Evolutionary conservation across 495 filamentous ascomycete species (phyloP).

Genomic region (Staphylotrichum tortipilum): DNA sequence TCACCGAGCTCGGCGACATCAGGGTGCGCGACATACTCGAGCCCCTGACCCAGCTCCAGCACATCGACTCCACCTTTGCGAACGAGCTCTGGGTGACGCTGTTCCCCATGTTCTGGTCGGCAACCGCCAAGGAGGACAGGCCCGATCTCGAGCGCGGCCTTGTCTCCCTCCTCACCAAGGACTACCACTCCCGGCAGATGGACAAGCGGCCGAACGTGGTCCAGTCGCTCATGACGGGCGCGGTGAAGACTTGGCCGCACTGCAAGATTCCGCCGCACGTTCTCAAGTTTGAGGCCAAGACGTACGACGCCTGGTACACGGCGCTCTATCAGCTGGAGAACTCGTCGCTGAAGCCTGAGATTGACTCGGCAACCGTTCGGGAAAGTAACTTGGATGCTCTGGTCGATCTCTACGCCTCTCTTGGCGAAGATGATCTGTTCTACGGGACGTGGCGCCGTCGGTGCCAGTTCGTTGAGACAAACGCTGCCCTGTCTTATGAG

Average conservation of each 20-base stretch:
- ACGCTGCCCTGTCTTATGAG: conserved; percentile 92
- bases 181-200: conserved; percentile 87
- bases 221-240: conserved; percentile 78
- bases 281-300: conserved; percentile 83
- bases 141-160: conserved; percentile 85
- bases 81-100: conserved; percentile 83
- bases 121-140: conserved; percentile 75
- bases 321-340: conserved; percentile 78
- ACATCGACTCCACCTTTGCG: conserved; percentile 69
- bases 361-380: conserved; percentile 71
- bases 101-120: conserved; percentile 91
- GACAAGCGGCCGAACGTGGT: conserved; percentile 93
- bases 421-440: conserved; percentile 94
- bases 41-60: conserved; percentile 89
- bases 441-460: conserved; percentile 95
- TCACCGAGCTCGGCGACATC: conserved; percentile 71
- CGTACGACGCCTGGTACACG: conserved; percentile 94
- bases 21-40: conserved; percentile 80
- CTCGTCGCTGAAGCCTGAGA: conserved; percentile 66
- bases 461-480: conserved; percentile 92
- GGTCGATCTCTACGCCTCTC: conserved; percentile 75
- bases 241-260: conserved; percentile 67
- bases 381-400: conserved; percentile 94
- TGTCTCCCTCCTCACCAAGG: conserved; percentile 78
- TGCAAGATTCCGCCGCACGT: conserved; percentile 93